A percentile compares a stretch with the other conserved stretches of the same genome.
Conservation (phyloP, 495 filamentous ascomycete species). For the Apiosordaria backusii region DNA sequence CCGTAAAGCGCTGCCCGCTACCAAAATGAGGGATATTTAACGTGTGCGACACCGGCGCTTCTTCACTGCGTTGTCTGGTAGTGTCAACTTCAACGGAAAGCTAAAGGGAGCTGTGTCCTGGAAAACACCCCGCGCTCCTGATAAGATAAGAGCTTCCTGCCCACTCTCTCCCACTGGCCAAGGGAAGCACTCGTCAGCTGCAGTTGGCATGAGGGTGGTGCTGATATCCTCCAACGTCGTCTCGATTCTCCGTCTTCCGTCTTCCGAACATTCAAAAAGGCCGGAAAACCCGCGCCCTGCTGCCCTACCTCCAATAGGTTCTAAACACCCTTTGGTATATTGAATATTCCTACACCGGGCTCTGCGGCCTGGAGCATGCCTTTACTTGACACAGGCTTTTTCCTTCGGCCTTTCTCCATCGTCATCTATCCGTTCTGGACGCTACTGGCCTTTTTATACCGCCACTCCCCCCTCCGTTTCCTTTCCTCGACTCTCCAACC, state of each 20-base stretch:
- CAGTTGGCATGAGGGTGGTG: neutral
- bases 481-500: slow-evolving; percentile 13
- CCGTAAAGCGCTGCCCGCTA: neutral
- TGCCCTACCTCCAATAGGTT: neutral
- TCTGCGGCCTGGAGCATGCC: slow-evolving; percentile 28
- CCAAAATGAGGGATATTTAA: slow-evolving; percentile 23
- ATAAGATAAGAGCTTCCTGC: slow-evolving; percentile 36
- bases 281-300: neutral
- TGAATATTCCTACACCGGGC: slow-evolving; percentile 22
- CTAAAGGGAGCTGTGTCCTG: neutral
- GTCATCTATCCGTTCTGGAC: slow-evolving; percentile 26
- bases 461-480: slow-evolving; percentile 24
- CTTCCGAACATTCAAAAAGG: neutral
- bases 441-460: slow-evolving; percentile 23
- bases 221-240: slow-evolving; percentile 12
- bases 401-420: slow-evolving; percentile 25
- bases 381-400: slow-evolving; percentile 18
- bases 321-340: neutral
- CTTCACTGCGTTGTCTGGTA: neutral
- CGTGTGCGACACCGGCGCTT: slow-evolving; percentile 3
- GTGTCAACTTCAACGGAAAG: neutral
- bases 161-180: neutral
- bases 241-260: slow-evolving; percentile 1
- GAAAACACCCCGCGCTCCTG: slow-evolving; percentile 26
- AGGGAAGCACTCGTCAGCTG: neutral